A percentile compares a stretch with the other conserved stretches of the same genome.
Conservation (phyloP, 2,329 filamentous ascomycete genomes). For the Arthrobotrys pseudoclavata region DNA sequence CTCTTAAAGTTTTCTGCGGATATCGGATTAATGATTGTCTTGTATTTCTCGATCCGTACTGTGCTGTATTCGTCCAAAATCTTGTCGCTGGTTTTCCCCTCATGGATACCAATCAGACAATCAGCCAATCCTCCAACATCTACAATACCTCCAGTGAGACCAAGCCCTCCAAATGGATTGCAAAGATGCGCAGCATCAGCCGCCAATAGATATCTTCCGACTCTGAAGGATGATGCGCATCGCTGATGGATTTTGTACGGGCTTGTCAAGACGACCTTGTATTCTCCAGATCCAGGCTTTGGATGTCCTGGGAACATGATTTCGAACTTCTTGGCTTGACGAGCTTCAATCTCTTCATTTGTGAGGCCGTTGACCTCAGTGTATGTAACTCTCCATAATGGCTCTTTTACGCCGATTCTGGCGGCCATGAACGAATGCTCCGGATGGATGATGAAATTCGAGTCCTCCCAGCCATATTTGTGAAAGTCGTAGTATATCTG, state of each 20-base stretch:
- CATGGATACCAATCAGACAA: constrained; percentile 69
- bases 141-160: constrained; percentile 76
- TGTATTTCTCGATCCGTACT: constrained; percentile 66
- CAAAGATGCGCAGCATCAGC: constrained; percentile 74
- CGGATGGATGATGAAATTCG: constrained; percentile 75
- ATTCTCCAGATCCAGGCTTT: constrained; percentile 71
- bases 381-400: constrained; percentile 76
- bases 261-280: constrained; percentile 72
- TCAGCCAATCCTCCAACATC: constrained; percentile 75
- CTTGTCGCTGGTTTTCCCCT: constrained; percentile 65
- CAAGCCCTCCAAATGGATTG: constrained; percentile 73
- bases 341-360: constrained; percentile 70
- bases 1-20: constrained; percentile 62
- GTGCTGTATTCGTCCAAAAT: constrained; percentile 68
- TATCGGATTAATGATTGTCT: constrained; percentile 66
- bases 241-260: constrained; percentile 76
- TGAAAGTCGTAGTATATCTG: constrained; percentile 75
- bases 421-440: constrained; percentile 76
- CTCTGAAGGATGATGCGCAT: constrained; percentile 72
- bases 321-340: constrained; percentile 72
- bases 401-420: constrained; percentile 71
- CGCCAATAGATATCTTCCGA: constrained; percentile 72
- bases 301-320: constrained; percentile 74
- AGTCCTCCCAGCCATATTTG: constrained; percentile 71
- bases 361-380: constrained; percentile 72